phyloP scores from a whole-genome alignment of 345 rosid species.

The Stellera chamaejasme region DNA sequence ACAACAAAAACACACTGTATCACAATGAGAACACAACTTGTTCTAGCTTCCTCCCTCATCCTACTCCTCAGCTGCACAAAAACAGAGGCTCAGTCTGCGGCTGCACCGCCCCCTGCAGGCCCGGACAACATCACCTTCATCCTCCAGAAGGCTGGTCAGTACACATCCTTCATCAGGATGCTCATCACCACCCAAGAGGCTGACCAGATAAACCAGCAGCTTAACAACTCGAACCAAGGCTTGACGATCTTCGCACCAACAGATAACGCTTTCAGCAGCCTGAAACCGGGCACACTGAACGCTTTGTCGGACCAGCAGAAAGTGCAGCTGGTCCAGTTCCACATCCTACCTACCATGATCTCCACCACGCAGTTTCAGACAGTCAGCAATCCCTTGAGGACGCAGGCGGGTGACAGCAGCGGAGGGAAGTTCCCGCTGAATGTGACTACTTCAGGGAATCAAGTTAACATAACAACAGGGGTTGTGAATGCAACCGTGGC shows the following conservation, averaged over 20 bases:
- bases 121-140: conserved; percentile 64
- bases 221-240: conserved; percentile 67
- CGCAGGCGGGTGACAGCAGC: conserved; percentile 67
- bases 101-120: conserved; percentile 40
- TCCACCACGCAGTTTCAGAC: conserved; percentile 72
- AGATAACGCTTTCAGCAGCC: conserved; percentile 58
- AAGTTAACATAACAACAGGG: conserved; percentile 71
- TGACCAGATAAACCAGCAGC: conserved; percentile 65
- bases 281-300: conserved; percentile 65
- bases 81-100: conserved; percentile 24
- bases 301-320: conserved; percentile 58
- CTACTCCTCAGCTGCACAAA: conserved; percentile 20
- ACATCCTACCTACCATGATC: conserved; percentile 50
- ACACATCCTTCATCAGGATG: conserved; percentile 48
- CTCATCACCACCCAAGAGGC: conserved; percentile 54
- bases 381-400: conserved; percentile 75
- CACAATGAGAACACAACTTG: conserved; percentile 29
- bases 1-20: too few relatives aligned
- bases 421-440: conserved; percentile 56
- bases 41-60: conserved; percentile 22
- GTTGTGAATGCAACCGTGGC: conserved; percentile 54
- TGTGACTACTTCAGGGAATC: conserved; percentile 69
- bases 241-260: conserved; percentile 74
- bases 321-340: conserved; percentile 75
- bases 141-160: conserved; percentile 79